phyloP scores from a whole-genome alignment of 805 yeast genomes.

The Metschnikowia proteae region DNA sequence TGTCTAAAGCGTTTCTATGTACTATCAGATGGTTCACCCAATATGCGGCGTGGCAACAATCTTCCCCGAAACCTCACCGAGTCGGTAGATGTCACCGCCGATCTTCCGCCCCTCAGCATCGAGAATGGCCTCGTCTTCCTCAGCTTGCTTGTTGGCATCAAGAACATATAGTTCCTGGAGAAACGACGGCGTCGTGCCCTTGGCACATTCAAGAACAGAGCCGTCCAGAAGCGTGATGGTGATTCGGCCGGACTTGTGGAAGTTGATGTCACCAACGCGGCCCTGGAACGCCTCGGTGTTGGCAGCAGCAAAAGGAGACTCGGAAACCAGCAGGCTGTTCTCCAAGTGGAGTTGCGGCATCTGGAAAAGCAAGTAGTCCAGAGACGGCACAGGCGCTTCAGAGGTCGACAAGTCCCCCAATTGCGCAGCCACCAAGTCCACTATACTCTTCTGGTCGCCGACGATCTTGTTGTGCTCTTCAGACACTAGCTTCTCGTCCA shows the following conservation, averaged over 20 bases:
- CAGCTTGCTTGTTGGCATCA: constrained; percentile 32
- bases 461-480: constrained; percentile 30
- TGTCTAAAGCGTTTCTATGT: not conserved
- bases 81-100: constrained; percentile 15
- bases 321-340: constrained; percentile 19
- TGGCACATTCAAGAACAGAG: constrained; percentile 57
- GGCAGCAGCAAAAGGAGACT: constrained; percentile 9
- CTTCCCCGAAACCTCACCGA: constrained; percentile 17
- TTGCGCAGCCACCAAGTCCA: constrained; percentile 24
- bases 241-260: constrained; percentile 81
- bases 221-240: constrained; percentile 71
- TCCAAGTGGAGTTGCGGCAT: constrained; percentile 46
- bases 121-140: constrained; percentile 23
- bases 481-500: constrained; percentile 26
- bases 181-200: constrained; percentile 67
- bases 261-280: constrained; percentile 64
- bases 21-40: not conserved
- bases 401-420: constrained; percentile 21
- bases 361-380: constrained; percentile 41
- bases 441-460: constrained; percentile 30
- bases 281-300: constrained; percentile 39
- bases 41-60: constrained; percentile 19
- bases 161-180: constrained; percentile 68
- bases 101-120: constrained; percentile 17
- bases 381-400: constrained; percentile 8